Conservation (phyloP, 345 rosid genomes). For the Eucalyptus sp. region DNA sequence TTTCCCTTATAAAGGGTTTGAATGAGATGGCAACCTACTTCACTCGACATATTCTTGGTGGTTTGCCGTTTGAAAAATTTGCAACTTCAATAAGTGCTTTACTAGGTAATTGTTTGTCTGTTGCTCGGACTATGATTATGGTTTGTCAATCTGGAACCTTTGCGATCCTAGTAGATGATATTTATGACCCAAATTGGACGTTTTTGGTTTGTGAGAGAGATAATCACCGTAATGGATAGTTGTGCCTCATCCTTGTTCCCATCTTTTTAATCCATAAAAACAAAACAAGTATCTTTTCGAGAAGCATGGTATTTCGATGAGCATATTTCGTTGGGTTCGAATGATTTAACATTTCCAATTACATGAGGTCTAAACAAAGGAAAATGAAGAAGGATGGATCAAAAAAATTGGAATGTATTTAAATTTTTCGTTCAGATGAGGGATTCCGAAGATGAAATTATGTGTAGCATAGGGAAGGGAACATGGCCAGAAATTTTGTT, state of each 20-base stretch:
- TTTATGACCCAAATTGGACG: not conserved
- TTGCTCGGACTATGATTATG: fast-evolving
- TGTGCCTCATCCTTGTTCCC: not conserved
- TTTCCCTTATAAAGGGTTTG: not conserved
- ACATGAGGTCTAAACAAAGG: not conserved
- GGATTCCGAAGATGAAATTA: not conserved
- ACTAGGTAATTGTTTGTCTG: fast-evolving
- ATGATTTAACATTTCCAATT: not conserved
- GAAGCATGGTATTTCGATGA: not conserved
- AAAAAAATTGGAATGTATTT: not conserved
- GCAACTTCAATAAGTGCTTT: fast-evolving
- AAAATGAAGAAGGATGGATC: not conserved
- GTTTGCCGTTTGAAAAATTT: fast-evolving
- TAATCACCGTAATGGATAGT: not conserved
- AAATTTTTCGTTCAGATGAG: not conserved
- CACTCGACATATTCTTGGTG: fast-evolving
- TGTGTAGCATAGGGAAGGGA: not conserved
- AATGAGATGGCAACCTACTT: fast-evolving
- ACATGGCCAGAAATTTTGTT: not conserved
- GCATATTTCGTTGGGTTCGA: not conserved
- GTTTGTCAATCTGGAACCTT: fast-evolving
- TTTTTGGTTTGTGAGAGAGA: not conserved
- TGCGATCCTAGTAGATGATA: fast-evolving
- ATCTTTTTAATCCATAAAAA: not conserved
- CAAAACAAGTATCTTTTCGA: not conserved